Base-by-base conservation (phyloP, 2,329 filamentous ascomycete genomes). In the Paecilomyces sp. region DNA sequence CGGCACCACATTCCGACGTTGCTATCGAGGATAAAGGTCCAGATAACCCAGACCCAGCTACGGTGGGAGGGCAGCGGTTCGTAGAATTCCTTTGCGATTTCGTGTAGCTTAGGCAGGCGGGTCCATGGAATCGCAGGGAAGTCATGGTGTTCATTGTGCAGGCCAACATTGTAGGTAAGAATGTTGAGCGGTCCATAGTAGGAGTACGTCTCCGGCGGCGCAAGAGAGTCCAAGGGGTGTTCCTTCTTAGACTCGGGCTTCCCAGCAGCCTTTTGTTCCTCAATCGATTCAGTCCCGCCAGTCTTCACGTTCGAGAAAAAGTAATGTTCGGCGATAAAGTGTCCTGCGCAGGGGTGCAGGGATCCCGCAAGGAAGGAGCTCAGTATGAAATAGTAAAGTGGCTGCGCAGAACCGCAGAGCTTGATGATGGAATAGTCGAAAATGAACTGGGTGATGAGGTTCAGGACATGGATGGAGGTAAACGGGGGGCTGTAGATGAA, bases 121-220 rank as follows among this genome's bases (percentile, higher is more conserved):
- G 92, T 97, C 94, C 94, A 99, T 0, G 94, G 93, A 54, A 99
- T 85, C 55, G 94, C 94, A 11, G 94, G 94, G 78, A 99, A 99
- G 76, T 99, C 94, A 75, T 99, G 94, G 77, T 99, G 94, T 81
- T 99, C 94, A 74, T 99, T 99, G 81, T 99, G 94, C 70, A 97
- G 80, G 57, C 94, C 94, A 54, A 99, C 94, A 68, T 99, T 99
- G 82, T 97, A 99, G 0, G 92, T 96, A 56, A 99, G 78, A 68
- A 92, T 77, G 78, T 99, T 99, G 65, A 97, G 83, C 0, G 89
- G 85, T 0, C 94, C 94, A 73, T 99, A 99, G 83, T 99, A 99
- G 55, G 89, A 93, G 79, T 91, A 99, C 1, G 94, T 99, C 81
- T 99, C 94, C 2, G 94, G 92, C 3, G 96, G 83, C 15, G 87